These are phyloP conservation scores for Grigorovia humatica DNA, from an alignment of 805 yeast species.

Conservation along the genomic window DNA sequence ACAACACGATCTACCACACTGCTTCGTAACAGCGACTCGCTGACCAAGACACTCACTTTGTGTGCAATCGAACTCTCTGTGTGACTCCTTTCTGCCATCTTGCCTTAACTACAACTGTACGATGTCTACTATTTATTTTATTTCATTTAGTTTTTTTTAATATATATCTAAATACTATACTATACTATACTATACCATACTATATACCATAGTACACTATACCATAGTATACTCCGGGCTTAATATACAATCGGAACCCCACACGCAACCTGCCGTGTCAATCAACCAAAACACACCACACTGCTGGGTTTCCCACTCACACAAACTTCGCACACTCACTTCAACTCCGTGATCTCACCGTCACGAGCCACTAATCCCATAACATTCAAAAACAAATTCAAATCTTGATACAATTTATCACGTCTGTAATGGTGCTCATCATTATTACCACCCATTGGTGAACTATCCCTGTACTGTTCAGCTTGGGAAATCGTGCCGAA, in stretches of 20 bases:
- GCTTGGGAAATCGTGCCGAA: conserved; percentile 80
- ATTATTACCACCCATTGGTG: conserved; percentile 9
- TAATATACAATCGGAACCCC: not conserved
- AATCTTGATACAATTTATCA: conserved; percentile 59
- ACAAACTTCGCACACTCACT: conserved; percentile 15
- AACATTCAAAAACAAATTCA: conserved; percentile 87
- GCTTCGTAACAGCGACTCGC: not conserved
- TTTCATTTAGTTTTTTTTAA: no score
- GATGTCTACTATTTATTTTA: no score
- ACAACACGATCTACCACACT: not conserved
- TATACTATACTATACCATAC: no score
- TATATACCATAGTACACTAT: no score
- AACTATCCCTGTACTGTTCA: conserved; percentile 26
- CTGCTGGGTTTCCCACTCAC: not conserved
- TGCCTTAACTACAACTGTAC: not conserved
- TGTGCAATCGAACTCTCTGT: not conserved
- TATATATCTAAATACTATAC: no score
- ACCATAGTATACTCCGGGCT: no score
- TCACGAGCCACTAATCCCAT: conserved; percentile 93
- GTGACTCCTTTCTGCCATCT: not conserved
- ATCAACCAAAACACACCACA: not conserved
- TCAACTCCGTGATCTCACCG: conserved; percentile 74
- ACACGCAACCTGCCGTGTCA: not conserved
- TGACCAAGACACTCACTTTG: not conserved
- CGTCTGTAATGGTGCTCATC: conserved; percentile 38